Conservation (phyloP, 2,329 filamentous ascomycete species). For the Xylariaceae sp. region DNA sequence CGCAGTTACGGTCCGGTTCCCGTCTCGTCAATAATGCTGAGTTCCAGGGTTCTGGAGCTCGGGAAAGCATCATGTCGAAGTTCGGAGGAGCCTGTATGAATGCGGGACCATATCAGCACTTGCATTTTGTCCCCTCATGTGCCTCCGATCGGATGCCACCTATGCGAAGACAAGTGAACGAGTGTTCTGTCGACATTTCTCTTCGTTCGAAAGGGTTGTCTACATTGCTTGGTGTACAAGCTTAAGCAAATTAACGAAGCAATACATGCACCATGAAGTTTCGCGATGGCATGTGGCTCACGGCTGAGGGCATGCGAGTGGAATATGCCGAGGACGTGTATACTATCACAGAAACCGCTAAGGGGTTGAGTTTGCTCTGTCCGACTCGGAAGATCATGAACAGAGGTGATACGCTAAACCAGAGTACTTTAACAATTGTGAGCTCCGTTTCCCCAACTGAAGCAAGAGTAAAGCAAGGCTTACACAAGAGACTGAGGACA, state of each 20-base stretch:
- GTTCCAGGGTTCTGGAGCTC: conserved; percentile 4
- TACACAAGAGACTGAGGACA: conserved; percentile 36
- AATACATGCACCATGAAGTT: conserved; percentile 48
- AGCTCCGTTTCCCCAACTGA: conserved; percentile 12
- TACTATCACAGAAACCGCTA: conserved; percentile 44
- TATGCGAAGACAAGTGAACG: neutral
- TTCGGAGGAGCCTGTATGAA: conserved; percentile 4
- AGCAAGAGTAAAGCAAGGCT: neutral
- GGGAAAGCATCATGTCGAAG: conserved; percentile 13
- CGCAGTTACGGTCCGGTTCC: conserved; percentile 22
- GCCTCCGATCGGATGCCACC: neutral
- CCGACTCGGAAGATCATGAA: conserved; percentile 52
- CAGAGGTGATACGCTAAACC: conserved; percentile 54
- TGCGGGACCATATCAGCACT: conserved; percentile 7
- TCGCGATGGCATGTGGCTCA: conserved; percentile 65
- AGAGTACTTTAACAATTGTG: conserved; percentile 50
- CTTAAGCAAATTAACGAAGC: neutral
- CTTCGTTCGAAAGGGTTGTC: neutral
- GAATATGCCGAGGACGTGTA: conserved; percentile 66
- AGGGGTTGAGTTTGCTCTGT: conserved; percentile 51
- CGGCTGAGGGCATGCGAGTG: conserved; percentile 54
- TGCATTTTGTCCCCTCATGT: conserved; percentile 10
- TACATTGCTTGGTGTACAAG: neutral
- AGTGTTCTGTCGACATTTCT: conserved; percentile 5
- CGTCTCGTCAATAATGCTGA: conserved; percentile 14